Percentiles rank a stretch among this genome's conserved stretches.
Conservation (phyloP, 495 filamentous ascomycete genomes). For the Viridothelium virens region DNA sequence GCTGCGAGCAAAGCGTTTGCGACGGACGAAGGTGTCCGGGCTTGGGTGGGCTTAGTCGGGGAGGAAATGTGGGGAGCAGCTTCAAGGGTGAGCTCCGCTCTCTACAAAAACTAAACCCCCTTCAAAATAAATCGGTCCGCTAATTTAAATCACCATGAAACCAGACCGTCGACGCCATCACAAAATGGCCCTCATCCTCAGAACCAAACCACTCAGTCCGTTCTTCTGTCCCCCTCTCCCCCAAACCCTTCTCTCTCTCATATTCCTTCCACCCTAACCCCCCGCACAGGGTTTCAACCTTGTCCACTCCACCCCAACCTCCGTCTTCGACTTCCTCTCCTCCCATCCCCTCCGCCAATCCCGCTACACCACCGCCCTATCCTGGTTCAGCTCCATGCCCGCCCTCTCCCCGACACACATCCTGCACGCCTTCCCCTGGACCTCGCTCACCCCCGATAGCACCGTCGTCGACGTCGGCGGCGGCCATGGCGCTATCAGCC, state of each 20-base stretch:
- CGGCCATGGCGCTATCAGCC: slow-evolving; percentile 31
- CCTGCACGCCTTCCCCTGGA: slow-evolving; percentile 29
- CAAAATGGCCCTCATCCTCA: slow-evolving; percentile 11
- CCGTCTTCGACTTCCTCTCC: neutral
- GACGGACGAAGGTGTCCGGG: neutral
- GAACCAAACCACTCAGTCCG: neutral
- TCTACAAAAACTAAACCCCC: neutral
- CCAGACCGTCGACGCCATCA: slow-evolving; percentile 10
- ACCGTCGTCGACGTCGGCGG: slow-evolving; percentile 40
- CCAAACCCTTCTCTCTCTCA: neutral
- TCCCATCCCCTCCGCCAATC: neutral
- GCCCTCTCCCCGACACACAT: neutral
- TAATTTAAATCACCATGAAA: neutral
- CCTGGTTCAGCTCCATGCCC: neutral
- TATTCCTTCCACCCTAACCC: neutral
- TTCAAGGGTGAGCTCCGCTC: neutral
- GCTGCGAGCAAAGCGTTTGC: slow-evolving; percentile 27
- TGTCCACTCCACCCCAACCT: neutral
- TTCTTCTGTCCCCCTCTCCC: too few species aligned
- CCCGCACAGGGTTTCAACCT: neutral
- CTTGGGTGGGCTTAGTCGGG: slow-evolving; percentile 6
- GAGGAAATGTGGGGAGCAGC: slow-evolving; percentile 14
- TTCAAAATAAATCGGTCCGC: too few species aligned
- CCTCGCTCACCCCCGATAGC: slow-evolving; percentile 26
- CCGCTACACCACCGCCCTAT: neutral